Conservation (phyloP, 805 yeast genomes). For the Candida sphagnicola region DNA sequence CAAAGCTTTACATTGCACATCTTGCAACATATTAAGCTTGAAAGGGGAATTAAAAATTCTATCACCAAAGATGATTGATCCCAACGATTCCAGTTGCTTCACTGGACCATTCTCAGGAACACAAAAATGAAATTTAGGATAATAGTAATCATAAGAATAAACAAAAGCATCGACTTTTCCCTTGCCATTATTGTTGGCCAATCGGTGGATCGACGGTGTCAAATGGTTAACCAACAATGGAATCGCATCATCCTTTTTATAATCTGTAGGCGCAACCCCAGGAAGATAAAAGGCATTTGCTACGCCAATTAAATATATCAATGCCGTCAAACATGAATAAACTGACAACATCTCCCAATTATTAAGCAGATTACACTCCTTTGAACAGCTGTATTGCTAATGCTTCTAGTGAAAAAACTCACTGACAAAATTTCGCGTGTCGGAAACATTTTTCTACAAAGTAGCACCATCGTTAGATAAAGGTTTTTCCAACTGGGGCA, state of each 20-base stretch:
- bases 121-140: constrained; percentile 81
- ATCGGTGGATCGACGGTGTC: constrained; percentile 64
- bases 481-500: no score
- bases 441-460: not conserved
- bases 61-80: constrained; percentile 93
- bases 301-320: constrained; percentile 16
- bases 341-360: constrained; percentile 5
- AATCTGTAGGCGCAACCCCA: constrained; percentile 94
- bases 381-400: no score
- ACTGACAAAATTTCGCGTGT: not conserved
- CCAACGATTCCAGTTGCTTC: constrained; percentile 85
- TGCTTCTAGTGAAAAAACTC: not conserved
- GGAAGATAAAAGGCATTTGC: constrained; percentile 77
- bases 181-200: constrained; percentile 18
- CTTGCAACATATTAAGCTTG: constrained; percentile 70
- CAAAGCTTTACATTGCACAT: constrained; percentile 61
- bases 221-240: constrained; percentile 85
- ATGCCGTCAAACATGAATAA: constrained; percentile 12
- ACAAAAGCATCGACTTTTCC: constrained; percentile 50
- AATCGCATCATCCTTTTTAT: constrained; percentile 64
- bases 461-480: no score
- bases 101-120: constrained; percentile 59
- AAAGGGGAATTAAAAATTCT: constrained; percentile 92
- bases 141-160: constrained; percentile 80
- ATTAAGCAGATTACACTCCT: no score